Percentiles rank a stretch among this genome's conserved stretches.
phyloP scores from a whole-genome alignment of 2,329 filamentous ascomycete species.

The Calonectria leucothoes region DNA sequence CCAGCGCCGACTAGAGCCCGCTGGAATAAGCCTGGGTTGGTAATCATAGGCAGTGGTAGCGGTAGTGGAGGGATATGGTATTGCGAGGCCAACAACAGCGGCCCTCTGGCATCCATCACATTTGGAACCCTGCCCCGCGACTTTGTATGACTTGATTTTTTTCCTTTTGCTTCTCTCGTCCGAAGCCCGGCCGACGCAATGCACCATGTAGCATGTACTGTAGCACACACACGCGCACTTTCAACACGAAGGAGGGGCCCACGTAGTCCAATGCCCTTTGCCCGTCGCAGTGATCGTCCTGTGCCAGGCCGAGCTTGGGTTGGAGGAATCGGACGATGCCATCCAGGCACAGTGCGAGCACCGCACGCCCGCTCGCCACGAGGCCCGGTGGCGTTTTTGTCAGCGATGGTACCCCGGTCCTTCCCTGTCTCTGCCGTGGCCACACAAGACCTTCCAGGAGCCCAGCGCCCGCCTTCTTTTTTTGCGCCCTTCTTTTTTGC shows the following conservation, averaged over 20 bases:
- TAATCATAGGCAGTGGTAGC: background rate
- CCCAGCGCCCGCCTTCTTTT: slow-evolving; percentile 48
- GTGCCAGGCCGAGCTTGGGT: slow-evolving; percentile 16
- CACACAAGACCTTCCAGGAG: slow-evolving; percentile 41
- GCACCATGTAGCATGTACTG: background rate
- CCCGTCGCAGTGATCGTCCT: slow-evolving; percentile 12
- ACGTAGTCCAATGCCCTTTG: slow-evolving; percentile 6
- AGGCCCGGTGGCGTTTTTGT: slow-evolving; percentile 24
- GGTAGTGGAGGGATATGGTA: background rate
- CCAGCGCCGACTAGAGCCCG: background rate
- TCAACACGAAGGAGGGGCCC: slow-evolving; percentile 1
- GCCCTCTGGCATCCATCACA: background rate
- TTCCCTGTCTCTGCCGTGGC: slow-evolving; percentile 28
- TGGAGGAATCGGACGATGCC: slow-evolving; percentile 42
- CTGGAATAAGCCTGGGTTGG: slow-evolving; percentile 3
- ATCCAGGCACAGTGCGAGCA: slow-evolving; percentile 36
- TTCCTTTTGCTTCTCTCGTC: slow-evolving; percentile 1
- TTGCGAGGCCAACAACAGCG: background rate
- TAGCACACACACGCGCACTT: background rate
- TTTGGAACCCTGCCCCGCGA: background rate
- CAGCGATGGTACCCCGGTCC: slow-evolving; percentile 25
- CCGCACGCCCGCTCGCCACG: background rate
- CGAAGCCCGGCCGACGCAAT: slow-evolving; percentile 7
- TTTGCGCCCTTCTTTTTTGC: slow-evolving; percentile 52
- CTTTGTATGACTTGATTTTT: background rate